A percentile compares a stretch with the other conserved stretches of the same genome.
Evolutionary conservation across 495 filamentous ascomycete genomes (phyloP).

Genomic region (Haplographium delicatum): DNA sequence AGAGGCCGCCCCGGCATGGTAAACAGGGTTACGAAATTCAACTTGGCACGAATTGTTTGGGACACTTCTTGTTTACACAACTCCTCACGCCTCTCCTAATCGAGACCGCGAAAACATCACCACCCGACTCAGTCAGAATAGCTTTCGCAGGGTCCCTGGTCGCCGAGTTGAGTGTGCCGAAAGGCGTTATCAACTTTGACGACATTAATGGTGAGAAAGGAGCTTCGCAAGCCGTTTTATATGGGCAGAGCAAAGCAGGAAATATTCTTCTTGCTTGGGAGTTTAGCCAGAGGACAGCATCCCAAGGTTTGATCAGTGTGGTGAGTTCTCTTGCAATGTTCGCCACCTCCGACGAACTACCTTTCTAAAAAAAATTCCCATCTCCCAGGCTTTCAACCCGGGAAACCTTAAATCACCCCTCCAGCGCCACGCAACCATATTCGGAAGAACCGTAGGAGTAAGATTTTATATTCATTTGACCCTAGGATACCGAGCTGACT

Average conservation of each 20-base stretch:
- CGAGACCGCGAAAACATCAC: constrained; percentile 29
- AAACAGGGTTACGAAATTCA: neutral
- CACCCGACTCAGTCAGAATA: neutral
- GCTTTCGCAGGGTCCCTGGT: neutral
- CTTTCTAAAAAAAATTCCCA: neutral
- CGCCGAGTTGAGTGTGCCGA: neutral
- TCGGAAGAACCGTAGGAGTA: too few species aligned
- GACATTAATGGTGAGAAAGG: neutral
- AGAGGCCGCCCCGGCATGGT: neutral
- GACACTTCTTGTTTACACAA: neutral
- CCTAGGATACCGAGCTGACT: too few species aligned
- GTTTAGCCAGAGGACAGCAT: constrained; percentile 24
- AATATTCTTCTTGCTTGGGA: constrained; percentile 28
- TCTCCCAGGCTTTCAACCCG: constrained; percentile 30
- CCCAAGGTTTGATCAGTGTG: constrained; percentile 29
- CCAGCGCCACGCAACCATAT: constrained; percentile 28
- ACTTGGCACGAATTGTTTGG: neutral
- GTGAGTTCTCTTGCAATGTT: too few species aligned
- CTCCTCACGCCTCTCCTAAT: neutral
- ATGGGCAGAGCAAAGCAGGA: constrained; percentile 35
- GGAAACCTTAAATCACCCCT: constrained; percentile 40
- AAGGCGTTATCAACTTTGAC: neutral
- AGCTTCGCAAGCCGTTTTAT: constrained; percentile 7
- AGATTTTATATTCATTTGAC: too few species aligned
- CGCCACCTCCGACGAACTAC: too few species aligned